These are phyloP conservation scores for Cryphonectria naterciae DNA, from an alignment of 2,329 filamentous ascomycete genomes.

Conservation along the genomic window DNA sequence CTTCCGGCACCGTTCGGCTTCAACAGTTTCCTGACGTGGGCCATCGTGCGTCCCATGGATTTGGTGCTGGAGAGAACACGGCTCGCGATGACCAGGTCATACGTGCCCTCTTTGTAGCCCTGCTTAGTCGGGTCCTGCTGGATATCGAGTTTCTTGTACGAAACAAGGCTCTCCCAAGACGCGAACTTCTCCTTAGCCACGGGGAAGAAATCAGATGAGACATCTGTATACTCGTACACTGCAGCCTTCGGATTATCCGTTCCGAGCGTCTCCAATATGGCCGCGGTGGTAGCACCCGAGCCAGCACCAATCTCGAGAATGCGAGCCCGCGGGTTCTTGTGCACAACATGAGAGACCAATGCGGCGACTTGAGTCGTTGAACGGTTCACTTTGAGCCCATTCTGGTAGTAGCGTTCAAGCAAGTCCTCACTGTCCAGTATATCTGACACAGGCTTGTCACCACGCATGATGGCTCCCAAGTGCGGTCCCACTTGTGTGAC, in stretches of 20 bases:
- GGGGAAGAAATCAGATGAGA: constrained; percentile 25
- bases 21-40: constrained; percentile 37
- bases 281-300: constrained; percentile 21
- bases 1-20: constrained; percentile 40
- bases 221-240: constrained; percentile 31
- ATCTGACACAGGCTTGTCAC: constrained; percentile 39
- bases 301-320: constrained; percentile 27
- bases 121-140: constrained; percentile 36
- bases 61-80: constrained; percentile 38
- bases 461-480: constrained; percentile 39
- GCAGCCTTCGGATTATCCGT: constrained; percentile 21
- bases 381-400: constrained; percentile 32
- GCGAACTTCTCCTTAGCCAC: constrained; percentile 38
- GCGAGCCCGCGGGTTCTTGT: constrained; percentile 33
- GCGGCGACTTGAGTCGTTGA: constrained; percentile 35
- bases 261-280: constrained; percentile 18
- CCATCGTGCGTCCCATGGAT: constrained; percentile 32
- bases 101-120: constrained; percentile 37
- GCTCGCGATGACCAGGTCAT: constrained; percentile 40
- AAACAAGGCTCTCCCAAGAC: constrained; percentile 35
- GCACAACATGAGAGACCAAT: constrained; percentile 31
- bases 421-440: constrained; percentile 39
- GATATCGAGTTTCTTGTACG: constrained; percentile 37
- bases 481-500: constrained; percentile 36
- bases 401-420: constrained; percentile 41